A percentile compares a stretch with the other conserved stretches of the same genome.
phyloP scores from a whole-genome alignment of 441 rosid species.

The Monsonia emarginata region DNA sequence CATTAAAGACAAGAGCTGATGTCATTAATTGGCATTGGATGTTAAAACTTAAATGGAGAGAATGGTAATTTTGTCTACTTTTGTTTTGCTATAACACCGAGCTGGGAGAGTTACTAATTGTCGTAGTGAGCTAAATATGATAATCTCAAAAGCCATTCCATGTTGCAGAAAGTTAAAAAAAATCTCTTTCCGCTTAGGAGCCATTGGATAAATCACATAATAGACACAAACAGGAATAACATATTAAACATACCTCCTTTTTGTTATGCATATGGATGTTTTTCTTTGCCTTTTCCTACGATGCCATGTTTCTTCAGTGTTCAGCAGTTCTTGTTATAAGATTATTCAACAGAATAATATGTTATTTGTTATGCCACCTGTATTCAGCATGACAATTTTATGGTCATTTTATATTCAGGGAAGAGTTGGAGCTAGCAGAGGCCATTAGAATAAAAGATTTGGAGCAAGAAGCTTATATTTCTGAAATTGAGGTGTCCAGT shows the following conservation, averaged over 20 bases:
- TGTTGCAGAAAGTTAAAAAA: neutral
- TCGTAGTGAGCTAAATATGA: neutral
- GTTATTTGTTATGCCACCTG: neutral
- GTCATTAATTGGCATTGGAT: too few species aligned
- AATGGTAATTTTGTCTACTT: too few species aligned
- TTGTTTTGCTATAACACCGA: neutral
- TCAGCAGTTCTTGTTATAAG: neutral
- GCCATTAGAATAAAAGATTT: slow-evolving; percentile 70
- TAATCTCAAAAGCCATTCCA: neutral
- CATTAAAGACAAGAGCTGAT: too few species aligned
- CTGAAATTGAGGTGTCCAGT: slow-evolving; percentile 75
- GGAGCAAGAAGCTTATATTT: slow-evolving; percentile 81
- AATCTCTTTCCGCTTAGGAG: neutral
- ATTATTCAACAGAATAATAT: neutral
- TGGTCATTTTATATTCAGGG: slow-evolving; percentile 34
- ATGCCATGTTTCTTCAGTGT: neutral
- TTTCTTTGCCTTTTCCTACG: neutral
- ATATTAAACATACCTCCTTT: neutral
- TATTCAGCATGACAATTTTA: slow-evolving; percentile 8
- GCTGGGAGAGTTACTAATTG: neutral
- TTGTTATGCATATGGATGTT: neutral
- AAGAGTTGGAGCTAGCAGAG: slow-evolving; percentile 65
- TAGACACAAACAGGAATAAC: neutral
- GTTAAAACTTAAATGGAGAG: too few species aligned
- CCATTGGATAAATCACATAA: neutral